Evolutionary conservation across 2,329 filamentous ascomycete genomes (phyloP), one percentile per base, ranked within the genome.

Genomic region (Exophiala aquamarina): DNA sequence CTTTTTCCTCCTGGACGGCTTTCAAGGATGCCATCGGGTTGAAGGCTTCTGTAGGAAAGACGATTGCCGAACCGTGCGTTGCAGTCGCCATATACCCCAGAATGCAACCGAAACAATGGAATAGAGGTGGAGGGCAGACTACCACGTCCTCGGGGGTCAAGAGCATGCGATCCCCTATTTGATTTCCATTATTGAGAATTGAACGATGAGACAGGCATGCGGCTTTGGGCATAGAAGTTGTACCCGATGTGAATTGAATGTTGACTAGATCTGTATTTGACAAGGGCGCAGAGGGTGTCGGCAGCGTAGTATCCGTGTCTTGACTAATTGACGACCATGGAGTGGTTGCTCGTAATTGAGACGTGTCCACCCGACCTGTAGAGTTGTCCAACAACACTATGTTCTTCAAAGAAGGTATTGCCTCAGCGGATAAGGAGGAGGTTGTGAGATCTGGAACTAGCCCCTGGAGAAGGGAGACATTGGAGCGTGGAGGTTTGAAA

Each of bases 191-290:
- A 70, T 97, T 98, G 52, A 98, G 76, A 55, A 97, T 92, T n/a
- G 79, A 84, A 3, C 77, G 78, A 69, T 97, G 92, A 0, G 81
- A 84, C 23, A 98, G 78, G 72, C 90, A 94, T 1, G 92, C 92
- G 0, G 93, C 93, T 70, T 97, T 97, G 17, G 91, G 92, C 61
- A 80, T 76, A 1, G 87, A 88, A 0, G 93, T 97, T 0, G 93
- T 97, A n/a, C 92, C 93, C 0, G 86, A 92, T 0, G 93, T 98
- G 71, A 97, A 97, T 66, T 97, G 92, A 55, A 97, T 95, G 64
- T 96, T 97, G 57, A 94, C 84, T 2, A 86, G 82, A 41, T 97
- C 92, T 17, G 41, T n/a, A 28, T 58, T 54, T 9, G 49, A 53
- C 40, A 67, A 18, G 66, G 21, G 59, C 58, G 9, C 63, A 73